These are phyloP conservation scores for Mucor racemosus DNA, from an alignment of 371 early-diverging fungal genomes.

Conservation along the genomic window DNA sequence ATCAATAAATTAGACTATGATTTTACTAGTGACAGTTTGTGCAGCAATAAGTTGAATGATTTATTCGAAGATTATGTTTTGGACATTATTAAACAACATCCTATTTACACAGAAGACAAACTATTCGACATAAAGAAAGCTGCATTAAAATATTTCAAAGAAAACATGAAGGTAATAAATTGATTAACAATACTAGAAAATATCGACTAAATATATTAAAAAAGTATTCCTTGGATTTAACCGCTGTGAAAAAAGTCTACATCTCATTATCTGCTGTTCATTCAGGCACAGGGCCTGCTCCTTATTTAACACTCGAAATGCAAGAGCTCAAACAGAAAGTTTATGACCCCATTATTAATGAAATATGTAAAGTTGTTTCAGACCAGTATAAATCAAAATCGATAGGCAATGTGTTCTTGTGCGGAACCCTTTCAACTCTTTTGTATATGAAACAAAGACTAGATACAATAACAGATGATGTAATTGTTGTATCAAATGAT, in stretches of 20 bases:
- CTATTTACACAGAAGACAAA: neutral
- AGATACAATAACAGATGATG: neutral
- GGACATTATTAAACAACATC: neutral
- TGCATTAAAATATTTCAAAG: neutral
- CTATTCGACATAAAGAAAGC: neutral
- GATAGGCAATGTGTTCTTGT: neutral
- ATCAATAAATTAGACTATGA: neutral
- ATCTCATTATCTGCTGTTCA: neutral
- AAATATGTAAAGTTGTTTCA: neutral
- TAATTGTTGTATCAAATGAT: slow-evolving; percentile 10
- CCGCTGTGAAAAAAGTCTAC: neutral
- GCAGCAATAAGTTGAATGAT: neutral
- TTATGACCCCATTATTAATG: slow-evolving; percentile 11
- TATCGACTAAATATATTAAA: neutral
- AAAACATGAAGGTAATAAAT: neutral
- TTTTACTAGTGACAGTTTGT: neutral
- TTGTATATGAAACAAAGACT: slow-evolving; percentile 8
- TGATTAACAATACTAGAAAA: neutral
- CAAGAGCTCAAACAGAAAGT: slow-evolving; percentile 12
- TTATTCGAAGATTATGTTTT: neutral
- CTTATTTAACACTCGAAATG: slow-evolving; percentile 1
- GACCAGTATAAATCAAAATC: neutral
- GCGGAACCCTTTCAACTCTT: slow-evolving; percentile 7
- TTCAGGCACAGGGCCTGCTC: neutral
- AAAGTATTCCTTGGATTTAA: neutral